Base-by-base conservation (phyloP, 1,284 basidiomycete species). In the Cutaneotrichosporon sp. region DNA sequence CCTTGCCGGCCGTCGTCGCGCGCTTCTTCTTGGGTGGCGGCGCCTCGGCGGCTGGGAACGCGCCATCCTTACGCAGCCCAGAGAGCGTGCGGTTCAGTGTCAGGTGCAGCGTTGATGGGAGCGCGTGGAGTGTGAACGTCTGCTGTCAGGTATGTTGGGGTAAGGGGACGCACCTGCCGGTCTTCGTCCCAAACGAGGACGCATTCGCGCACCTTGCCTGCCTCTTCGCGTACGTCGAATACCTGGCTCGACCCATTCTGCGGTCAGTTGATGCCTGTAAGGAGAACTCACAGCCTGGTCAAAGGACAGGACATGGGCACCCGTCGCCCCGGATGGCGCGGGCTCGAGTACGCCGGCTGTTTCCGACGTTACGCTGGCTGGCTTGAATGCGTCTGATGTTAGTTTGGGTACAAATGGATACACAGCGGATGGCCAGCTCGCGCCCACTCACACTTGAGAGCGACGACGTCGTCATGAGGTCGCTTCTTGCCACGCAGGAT, bases 381-480 rank as follows among this genome's bases (percentile, higher is more conserved):
- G 77, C 63, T 79, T 79, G 74, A 79, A 79, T 13, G 65, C 59
- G 62, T 78, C 77, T 79, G 61, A 0, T 4, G 58, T 64, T 55
- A 64, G 63, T 38, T 30, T 32, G 11, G 8, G 34, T 13, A 6
- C 14, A 21, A 13, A 9, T 5, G 4, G 18, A 5, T 34, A 26
- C 14, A 18, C 6, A 30, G 38, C 22, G 21, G 56, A 16, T 42
- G 34, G 11, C 5, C 40, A 26, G 10, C 4, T 13, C 22, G 4
- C 40, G 4, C 34, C 34, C 26, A 55, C 64, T 64, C 53, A 69
- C 66, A 68, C 31, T 62, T 38, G 42, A 68, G 49, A 6, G 62
- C 64, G 30, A 68, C 63, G 22, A 65, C 52, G 50, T 68, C 66
- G 55, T 61, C 66, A 21, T 46, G n/a, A 31, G 31, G 26, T 0